Percentiles rank a stretch among this genome's conserved stretches.
Conservation (phyloP, 106 monocot genomes). For the Acanthochlamys bracteata region DNA sequence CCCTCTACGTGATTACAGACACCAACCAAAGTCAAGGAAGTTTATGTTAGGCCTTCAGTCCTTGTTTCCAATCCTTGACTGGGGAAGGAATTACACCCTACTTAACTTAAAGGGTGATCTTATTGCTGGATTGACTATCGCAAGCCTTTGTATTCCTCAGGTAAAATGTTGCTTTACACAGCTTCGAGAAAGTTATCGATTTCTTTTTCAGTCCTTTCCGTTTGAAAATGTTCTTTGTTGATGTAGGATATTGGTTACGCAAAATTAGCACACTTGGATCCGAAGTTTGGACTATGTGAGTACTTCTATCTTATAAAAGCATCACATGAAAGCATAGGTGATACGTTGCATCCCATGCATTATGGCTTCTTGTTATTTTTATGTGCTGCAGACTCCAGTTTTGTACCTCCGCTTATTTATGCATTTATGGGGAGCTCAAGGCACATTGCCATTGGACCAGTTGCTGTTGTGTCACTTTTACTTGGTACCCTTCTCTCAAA, state of each 20-base stretch:
- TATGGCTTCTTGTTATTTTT: background rate
- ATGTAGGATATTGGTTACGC: slow-evolving; percentile 59
- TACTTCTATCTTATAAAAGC: background rate
- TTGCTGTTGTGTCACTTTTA: slow-evolving; percentile 85
- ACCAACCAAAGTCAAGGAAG: slow-evolving; percentile 53
- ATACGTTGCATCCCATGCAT: background rate
- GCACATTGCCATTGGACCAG: slow-evolving; percentile 90
- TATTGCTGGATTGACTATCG: slow-evolving; percentile 68
- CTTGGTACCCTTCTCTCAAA: slow-evolving; percentile 59
- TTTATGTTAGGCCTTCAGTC: slow-evolving; percentile 47
- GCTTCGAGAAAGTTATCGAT: too few relatives aligned
- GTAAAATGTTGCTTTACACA: slow-evolving; percentile 18
- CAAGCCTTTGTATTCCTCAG: slow-evolving; percentile 74
- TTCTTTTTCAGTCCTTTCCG: background rate
- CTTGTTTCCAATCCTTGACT: slow-evolving; percentile 57
- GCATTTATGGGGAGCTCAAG: slow-evolving; percentile 88
- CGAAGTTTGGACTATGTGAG: slow-evolving; percentile 64
- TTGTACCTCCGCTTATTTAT: slow-evolving; percentile 83
- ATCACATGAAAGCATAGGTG: background rate
- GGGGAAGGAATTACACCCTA: slow-evolving; percentile 48
- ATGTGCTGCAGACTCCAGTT: slow-evolving; percentile 56
- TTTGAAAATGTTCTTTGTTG: background rate
- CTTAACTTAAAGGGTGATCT: slow-evolving; percentile 48
- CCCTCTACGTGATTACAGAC: slow-evolving; percentile 69
- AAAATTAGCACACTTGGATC: slow-evolving; percentile 49